A percentile compares a stretch with the other conserved stretches of the same genome.
Evolutionary conservation across 192 early-diverging fungal species (phyloP).

Genomic region (Coemansia sp.): DNA sequence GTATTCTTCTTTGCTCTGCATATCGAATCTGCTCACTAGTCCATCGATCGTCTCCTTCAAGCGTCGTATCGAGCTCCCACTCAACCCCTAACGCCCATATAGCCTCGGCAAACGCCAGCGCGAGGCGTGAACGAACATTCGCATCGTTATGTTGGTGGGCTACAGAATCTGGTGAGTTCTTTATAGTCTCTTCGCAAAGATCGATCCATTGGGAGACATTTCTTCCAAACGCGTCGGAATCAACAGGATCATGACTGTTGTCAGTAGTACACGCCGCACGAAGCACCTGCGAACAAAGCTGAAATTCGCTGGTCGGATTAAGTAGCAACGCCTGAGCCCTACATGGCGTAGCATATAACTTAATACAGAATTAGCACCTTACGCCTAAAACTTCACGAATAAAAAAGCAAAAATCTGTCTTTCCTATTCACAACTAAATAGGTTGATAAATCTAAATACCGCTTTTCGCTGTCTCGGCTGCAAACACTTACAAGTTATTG

Average conservation of each 20-base stretch:
- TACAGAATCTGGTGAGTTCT: slow-evolving; percentile 18
- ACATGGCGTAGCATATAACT: not conserved
- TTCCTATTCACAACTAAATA: no score
- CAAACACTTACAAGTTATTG: slow-evolving; percentile 39
- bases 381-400: not conserved
- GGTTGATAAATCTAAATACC: no score
- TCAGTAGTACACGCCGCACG: slow-evolving; percentile 15
- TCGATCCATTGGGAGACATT: slow-evolving; percentile 28
- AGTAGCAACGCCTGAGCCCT: slow-evolving; percentile 40
- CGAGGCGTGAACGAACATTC: slow-evolving; percentile 21
- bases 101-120: slow-evolving; percentile 31
- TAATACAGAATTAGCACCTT: not conserved
- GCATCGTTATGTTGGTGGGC: slow-evolving; percentile 4
- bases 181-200: slow-evolving; percentile 25
- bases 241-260: not conserved
- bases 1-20: slow-evolving; percentile 25
- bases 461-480: not conserved
- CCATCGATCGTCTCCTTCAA: slow-evolving; percentile 21
- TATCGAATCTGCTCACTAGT: slow-evolving; percentile 20
- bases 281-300: slow-evolving; percentile 40
- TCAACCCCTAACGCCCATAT: slow-evolving; percentile 39
- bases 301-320: slow-evolving; percentile 13
- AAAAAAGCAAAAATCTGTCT: not conserved
- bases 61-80: slow-evolving; percentile 43
- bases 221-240: slow-evolving; percentile 22